phyloP scores from a whole-genome alignment of 2,329 filamentous ascomycete species.

The Phaeosphaeriaceae sp. region DNA sequence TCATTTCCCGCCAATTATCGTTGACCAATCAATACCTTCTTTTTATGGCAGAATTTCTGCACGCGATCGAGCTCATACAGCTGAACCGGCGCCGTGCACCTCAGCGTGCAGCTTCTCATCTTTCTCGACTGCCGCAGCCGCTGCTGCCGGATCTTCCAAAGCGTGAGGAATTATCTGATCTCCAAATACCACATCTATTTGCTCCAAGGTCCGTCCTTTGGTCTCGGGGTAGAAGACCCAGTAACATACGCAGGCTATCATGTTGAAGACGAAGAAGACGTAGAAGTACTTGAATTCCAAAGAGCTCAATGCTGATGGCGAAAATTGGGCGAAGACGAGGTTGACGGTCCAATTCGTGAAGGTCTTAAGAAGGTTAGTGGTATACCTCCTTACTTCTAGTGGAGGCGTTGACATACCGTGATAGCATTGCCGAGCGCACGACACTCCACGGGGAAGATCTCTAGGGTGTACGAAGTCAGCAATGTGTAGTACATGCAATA shows the following conservation, averaged over 20 bases:
- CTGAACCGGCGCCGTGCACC: background rate
- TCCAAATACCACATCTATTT: slow-evolving; percentile 42
- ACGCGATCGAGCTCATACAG: background rate
- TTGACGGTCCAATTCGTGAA: slow-evolving; percentile 56
- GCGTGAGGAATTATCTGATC: slow-evolving; percentile 48
- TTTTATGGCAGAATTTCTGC: no score
- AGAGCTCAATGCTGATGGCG: slow-evolving; percentile 48
- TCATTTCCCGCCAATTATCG: no score
- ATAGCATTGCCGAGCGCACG: slow-evolving; percentile 53
- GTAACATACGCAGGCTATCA: slow-evolving; percentile 41
- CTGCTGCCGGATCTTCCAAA: slow-evolving; percentile 41
- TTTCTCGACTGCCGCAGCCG: slow-evolving; percentile 35
- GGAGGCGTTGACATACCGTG: slow-evolving; percentile 19
- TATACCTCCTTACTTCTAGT: background rate
- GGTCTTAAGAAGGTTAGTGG: slow-evolving; percentile 26
- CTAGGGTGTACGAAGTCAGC: slow-evolving; percentile 11
- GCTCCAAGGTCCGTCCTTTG: slow-evolving; percentile 35
- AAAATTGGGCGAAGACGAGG: slow-evolving; percentile 59
- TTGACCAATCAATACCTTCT: no score
- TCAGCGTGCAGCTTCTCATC: slow-evolving; percentile 11
- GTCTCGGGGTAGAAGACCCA: slow-evolving; percentile 42
- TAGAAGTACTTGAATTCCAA: slow-evolving; percentile 58
- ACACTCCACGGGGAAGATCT: slow-evolving; percentile 56
- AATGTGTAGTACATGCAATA: background rate
- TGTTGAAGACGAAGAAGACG: slow-evolving; percentile 53